Evolutionary conservation across 139 green algal genomes (phyloP).

Genomic region (Auxenochlorella pyrenoidosa): DNA sequence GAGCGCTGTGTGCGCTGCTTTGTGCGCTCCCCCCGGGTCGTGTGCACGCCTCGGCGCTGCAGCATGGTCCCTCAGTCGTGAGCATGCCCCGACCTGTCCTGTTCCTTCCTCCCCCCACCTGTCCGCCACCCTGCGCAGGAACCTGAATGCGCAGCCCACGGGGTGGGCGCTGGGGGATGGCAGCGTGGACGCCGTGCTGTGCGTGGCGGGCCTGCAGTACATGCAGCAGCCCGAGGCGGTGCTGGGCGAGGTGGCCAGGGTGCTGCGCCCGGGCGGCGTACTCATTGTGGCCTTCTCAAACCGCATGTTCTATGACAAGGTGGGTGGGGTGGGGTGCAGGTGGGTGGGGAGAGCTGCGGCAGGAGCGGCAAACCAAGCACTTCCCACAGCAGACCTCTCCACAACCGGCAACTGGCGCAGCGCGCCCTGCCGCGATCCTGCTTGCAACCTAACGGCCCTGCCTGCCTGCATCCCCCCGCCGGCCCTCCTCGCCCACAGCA

Average conservation of each 20-base stretch:
- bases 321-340: background rate
- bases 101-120: too few relatives aligned
- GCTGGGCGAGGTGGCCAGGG: conserved; percentile 86
- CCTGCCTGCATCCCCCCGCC: background rate
- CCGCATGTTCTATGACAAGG: conserved; percentile 88
- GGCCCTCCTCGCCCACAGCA: too few relatives aligned
- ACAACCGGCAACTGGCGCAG: background rate
- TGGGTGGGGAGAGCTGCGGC: background rate
- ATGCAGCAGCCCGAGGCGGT: conserved; percentile 87
- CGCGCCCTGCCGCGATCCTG: too few relatives aligned
- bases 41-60: too few relatives aligned
- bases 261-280: conserved; percentile 88
- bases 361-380: too few relatives aligned
- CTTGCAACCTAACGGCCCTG: too few relatives aligned
- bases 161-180: conserved; percentile 70
- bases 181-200: conserved; percentile 83
- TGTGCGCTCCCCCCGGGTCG: too few relatives aligned
- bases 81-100: too few relatives aligned
- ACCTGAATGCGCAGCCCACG: conserved; percentile 78
- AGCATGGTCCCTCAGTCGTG: too few relatives aligned
- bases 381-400: background rate
- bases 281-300: conserved; percentile 89
- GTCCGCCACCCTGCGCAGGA: background rate
- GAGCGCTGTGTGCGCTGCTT: too few relatives aligned
- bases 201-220: conserved; percentile 77